Evolutionary conservation across 345 rosid genomes (phyloP).

Genomic region (Acer yangbiense): DNA sequence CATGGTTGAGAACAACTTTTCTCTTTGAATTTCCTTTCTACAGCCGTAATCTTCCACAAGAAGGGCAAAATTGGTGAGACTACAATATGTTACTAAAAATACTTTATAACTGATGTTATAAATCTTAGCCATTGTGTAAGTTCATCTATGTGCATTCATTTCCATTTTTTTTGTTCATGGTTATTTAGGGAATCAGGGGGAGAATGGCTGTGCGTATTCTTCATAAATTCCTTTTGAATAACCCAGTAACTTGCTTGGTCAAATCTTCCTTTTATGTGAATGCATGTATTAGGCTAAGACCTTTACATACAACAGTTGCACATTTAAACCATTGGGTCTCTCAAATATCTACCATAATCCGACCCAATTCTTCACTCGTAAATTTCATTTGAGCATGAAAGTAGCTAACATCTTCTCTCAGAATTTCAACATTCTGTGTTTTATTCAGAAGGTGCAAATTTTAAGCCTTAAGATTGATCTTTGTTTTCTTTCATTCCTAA

Average conservation of each 20-base stretch:
- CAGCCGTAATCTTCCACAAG: slow-evolving; percentile 69
- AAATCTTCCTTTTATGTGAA: not conserved
- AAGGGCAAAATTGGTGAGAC: slow-evolving; percentile 66
- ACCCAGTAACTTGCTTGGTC: not conserved
- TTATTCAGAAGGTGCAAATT: not conserved
- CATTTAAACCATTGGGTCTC: not conserved
- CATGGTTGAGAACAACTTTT: slow-evolving; percentile 66
- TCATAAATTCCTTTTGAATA: not conserved
- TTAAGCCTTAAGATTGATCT: not conserved
- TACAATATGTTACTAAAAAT: not conserved
- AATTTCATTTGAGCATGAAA: not conserved
- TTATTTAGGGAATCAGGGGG: no score
- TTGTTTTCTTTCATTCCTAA: not conserved
- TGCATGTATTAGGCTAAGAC: not conserved
- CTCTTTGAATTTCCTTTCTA: slow-evolving; percentile 82
- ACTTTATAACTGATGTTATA: not conserved
- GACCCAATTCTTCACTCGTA: not conserved
- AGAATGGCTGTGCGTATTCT: not conserved
- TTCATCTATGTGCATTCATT: not conserved
- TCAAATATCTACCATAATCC: not conserved
- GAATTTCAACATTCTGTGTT: no score
- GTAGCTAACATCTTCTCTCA: not conserved
- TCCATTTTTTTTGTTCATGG: not conserved
- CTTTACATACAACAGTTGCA: not conserved
- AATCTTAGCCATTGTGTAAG: not conserved